phyloP scores from a whole-genome alignment of 129 eudicot genomes.

The Pulicaria dysenterica region DNA sequence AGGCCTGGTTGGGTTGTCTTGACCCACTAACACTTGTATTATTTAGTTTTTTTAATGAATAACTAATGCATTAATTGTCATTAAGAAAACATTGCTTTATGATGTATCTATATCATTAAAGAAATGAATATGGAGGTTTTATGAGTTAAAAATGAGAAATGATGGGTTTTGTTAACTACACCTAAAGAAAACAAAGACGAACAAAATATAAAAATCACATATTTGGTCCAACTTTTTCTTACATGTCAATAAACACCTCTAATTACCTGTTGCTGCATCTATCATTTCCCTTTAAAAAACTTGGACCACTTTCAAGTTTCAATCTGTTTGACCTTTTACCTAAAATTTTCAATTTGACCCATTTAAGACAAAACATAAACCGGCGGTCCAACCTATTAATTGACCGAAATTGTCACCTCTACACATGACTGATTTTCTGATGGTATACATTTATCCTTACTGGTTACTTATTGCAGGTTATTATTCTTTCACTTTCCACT shows the following conservation, averaged over 20 bases:
- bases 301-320: neutral
- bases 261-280: too few relatives aligned
- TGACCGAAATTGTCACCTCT: neutral
- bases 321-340: neutral
- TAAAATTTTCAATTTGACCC: neutral
- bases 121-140: too few relatives aligned
- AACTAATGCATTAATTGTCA: too few relatives aligned
- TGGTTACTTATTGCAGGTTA: conserved; percentile 51
- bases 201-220: too few relatives aligned
- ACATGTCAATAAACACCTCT: too few relatives aligned
- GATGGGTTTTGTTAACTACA: too few relatives aligned
- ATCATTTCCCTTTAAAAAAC: too few relatives aligned
- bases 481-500: conserved; percentile 57
- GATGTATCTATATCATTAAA: too few relatives aligned
- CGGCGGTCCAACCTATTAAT: neutral
- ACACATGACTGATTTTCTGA: neutral
- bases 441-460: neutral
- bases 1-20: neutral
- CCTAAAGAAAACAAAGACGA: too few relatives aligned
- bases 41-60: neutral
- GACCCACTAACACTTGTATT: neutral
- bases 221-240: too few relatives aligned
- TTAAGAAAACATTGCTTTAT: too few relatives aligned
- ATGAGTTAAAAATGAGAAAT: too few relatives aligned
- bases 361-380: neutral